A percentile compares a stretch with the other conserved stretches of the same genome.
Evolutionary conservation across 768 basidiomycete species (phyloP).

Genomic region (Lepiota subincarnata): DNA sequence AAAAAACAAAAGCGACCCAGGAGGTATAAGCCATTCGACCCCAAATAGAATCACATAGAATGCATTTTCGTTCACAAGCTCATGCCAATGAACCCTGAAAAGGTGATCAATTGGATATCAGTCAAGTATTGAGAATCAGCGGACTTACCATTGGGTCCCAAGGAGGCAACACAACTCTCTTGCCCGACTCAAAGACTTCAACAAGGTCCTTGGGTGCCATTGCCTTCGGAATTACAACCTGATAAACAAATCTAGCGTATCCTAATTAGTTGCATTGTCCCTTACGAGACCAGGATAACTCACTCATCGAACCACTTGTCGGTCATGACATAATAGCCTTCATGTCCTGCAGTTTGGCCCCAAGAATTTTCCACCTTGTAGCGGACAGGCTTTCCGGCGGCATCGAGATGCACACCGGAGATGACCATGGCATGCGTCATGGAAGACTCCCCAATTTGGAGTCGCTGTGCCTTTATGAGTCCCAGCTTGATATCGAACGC

Average conservation of each 20-base stretch:
- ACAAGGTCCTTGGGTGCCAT: slow-evolving; percentile 80
- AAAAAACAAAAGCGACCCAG: too few relatives aligned
- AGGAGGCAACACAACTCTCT: slow-evolving; percentile 67
- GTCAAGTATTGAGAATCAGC: not conserved
- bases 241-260: slow-evolving; percentile 73
- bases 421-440: slow-evolving; percentile 99
- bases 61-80: not conserved
- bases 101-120: not conserved
- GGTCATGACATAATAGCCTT: slow-evolving; percentile 92
- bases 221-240: slow-evolving; percentile 82
- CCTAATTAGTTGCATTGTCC: slow-evolving; percentile 1
- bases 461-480: slow-evolving; percentile 80
- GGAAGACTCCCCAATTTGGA: slow-evolving; percentile 76
- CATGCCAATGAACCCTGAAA: slow-evolving; percentile 25
- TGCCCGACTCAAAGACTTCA: slow-evolving; percentile 67
- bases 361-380: slow-evolving; percentile 98
- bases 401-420: slow-evolving; percentile 84
- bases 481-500: slow-evolving; percentile 81
- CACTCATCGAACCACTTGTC: slow-evolving; percentile 90
- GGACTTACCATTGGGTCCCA: slow-evolving; percentile 87
- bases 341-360: slow-evolving; percentile 72
- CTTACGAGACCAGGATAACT: slow-evolving; percentile 25
- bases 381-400: slow-evolving; percentile 68
- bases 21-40: too few relatives aligned
- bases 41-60: not conserved